Percentiles rank a stretch among this genome's conserved stretches.
phyloP scores from a whole-genome alignment of 2,329 filamentous ascomycete genomes.

The Botrytis hyacinthi region DNA sequence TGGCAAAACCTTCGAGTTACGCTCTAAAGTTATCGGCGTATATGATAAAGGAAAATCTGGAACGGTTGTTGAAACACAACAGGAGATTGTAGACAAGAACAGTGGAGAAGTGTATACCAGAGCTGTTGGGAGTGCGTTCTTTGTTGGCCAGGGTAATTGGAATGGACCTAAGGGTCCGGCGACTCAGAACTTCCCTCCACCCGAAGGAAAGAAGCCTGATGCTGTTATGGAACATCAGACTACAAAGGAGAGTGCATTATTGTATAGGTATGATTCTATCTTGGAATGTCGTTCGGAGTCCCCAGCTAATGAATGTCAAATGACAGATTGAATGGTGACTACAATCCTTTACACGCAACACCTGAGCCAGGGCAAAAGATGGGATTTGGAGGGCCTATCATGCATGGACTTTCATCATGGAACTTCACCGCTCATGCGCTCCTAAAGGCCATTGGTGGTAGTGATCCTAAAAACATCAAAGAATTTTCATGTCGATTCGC shows the following conservation, averaged over 20 bases:
- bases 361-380: slow-evolving; percentile 83
- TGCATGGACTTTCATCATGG: slow-evolving; percentile 87
- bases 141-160: slow-evolving; percentile 72
- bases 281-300: neutral
- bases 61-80: slow-evolving; percentile 66
- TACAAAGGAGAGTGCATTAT: slow-evolving; percentile 66
- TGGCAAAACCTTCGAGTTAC: slow-evolving; percentile 62
- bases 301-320: slow-evolving; percentile 41
- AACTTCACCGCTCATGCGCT: slow-evolving; percentile 75
- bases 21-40: slow-evolving; percentile 63
- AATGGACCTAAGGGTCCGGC: slow-evolving; percentile 87
- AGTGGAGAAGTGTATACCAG: slow-evolving; percentile 59
- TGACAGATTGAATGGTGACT: slow-evolving; percentile 78
- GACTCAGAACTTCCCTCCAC: slow-evolving; percentile 74
- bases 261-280: slow-evolving; percentile 57
- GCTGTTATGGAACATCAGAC: slow-evolving; percentile 68
- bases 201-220: slow-evolving; percentile 69
- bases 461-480: slow-evolving; percentile 76
- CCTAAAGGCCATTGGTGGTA: slow-evolving; percentile 69
- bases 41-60: slow-evolving; percentile 73
- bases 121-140: slow-evolving; percentile 61
- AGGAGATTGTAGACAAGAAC: slow-evolving; percentile 58
- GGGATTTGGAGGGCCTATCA: slow-evolving; percentile 86
- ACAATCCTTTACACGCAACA: slow-evolving; percentile 88
- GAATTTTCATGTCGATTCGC: slow-evolving; percentile 90